Conservation (phyloP, 2,329 filamentous ascomycete genomes). For the Phaeomoniella chlamydospora region DNA sequence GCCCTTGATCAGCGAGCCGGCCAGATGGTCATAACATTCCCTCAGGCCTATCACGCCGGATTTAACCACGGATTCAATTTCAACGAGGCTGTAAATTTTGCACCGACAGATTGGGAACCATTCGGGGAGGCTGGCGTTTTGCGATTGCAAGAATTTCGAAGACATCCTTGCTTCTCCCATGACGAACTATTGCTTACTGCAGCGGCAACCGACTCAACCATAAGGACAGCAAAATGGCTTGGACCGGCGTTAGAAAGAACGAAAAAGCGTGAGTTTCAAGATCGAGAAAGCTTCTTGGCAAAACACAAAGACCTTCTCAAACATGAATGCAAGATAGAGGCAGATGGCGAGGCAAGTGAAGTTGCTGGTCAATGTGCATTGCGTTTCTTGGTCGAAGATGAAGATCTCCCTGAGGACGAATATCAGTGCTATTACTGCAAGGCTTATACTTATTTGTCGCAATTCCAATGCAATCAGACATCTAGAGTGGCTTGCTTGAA, state of each 20-base stretch:
- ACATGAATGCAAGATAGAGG: constrained; percentile 39
- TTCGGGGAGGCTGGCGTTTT: constrained; percentile 78
- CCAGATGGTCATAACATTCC: constrained; percentile 92
- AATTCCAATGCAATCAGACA: constrained; percentile 70
- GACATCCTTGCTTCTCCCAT: constrained; percentile 93
- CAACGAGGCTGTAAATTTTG: constrained; percentile 98
- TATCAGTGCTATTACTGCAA: constrained; percentile 90
- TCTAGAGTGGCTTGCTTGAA: constrained; percentile 70
- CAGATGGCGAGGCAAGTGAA: constrained; percentile 26
- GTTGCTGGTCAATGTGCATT: constrained; percentile 38
- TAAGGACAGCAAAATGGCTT: constrained; percentile 90
- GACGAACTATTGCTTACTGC: constrained; percentile 90
- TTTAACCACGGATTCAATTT: constrained; percentile 99
- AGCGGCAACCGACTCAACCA: constrained; percentile 62
- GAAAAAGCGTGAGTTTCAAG: constrained; percentile 54
- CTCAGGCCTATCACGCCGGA: constrained; percentile 90
- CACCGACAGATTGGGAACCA: constrained; percentile 87
- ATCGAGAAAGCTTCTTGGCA: constrained; percentile 53
- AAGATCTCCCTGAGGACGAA: constrained; percentile 75
- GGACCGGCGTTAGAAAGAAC: constrained; percentile 74
- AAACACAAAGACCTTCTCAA: constrained; percentile 43
- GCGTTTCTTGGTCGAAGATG: constrained; percentile 50
- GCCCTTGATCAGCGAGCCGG: constrained; percentile 92
- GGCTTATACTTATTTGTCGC: constrained; percentile 76
- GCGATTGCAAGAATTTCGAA: constrained; percentile 70